Evolutionary conservation across 2,329 filamentous ascomycete genomes (phyloP).

Genomic region (Catunica adiposa): DNA sequence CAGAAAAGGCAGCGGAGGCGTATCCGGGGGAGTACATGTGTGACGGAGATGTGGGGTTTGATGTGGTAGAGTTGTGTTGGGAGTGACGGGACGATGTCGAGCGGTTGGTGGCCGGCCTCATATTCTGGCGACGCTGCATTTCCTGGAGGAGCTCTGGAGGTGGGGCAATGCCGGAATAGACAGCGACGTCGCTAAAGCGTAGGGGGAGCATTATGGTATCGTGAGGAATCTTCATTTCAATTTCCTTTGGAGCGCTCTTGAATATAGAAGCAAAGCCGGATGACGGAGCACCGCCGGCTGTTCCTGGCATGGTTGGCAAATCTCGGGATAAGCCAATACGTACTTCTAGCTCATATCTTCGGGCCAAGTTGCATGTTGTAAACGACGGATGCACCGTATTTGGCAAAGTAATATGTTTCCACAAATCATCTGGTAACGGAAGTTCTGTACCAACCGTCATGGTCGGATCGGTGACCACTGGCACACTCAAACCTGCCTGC

Average conservation of each 20-base stretch:
- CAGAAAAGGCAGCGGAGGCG: neutral
- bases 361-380: slow-evolving; percentile 69
- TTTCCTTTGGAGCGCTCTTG: slow-evolving; percentile 15
- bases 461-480: slow-evolving; percentile 41
- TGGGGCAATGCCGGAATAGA: slow-evolving; percentile 78
- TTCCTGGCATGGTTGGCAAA: slow-evolving; percentile 21
- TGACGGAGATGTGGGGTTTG: neutral
- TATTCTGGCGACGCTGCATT: neutral
- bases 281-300: neutral
- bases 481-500: slow-evolving; percentile 53
- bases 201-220: slow-evolving; percentile 67
- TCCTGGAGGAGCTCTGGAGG: slow-evolving; percentile 49
- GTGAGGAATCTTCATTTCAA: slow-evolving; percentile 23
- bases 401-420: slow-evolving; percentile 57
- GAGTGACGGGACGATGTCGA: neutral
- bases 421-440: slow-evolving; percentile 52
- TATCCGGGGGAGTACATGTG: neutral
- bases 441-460: slow-evolving; percentile 48
- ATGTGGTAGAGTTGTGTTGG: neutral
- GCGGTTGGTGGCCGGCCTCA: neutral
- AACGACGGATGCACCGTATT: slow-evolving; percentile 81
- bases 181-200: slow-evolving; percentile 53
- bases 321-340: slow-evolving; percentile 65
- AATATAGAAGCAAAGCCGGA: slow-evolving; percentile 5
- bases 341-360: slow-evolving; percentile 71